Base-by-base conservation (phyloP, 495 filamentous ascomycete genomes). In the Penicillium maclennaniae region DNA sequence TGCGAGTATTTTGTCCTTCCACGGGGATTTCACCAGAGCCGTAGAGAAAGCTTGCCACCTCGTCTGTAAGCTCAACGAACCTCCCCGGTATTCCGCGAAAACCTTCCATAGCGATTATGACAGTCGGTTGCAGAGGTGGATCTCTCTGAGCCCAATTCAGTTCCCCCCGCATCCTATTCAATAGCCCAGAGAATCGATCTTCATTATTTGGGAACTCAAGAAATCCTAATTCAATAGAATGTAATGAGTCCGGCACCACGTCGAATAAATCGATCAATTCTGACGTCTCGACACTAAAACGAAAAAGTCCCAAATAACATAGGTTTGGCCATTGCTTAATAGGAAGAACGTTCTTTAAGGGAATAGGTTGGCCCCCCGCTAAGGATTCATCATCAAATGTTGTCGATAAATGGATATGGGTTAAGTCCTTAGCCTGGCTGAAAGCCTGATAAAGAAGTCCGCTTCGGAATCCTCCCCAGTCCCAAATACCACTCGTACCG, bases 141-240 rank as follows among this genome's bases (percentile, higher is more conserved):
- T 51, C 43, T 34, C 56, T 44, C 56, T 54, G 15, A 10, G 26
- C 43, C 56, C 51, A 59, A 59, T 48, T 27, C 8, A 59, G 38
- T 42, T 54, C 51, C 17, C 47, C 50, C 43, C 43, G 51, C 43
- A 59, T 59, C 56, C 56, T 48, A 46, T 59, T 43, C n/a, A 59
- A 25, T 19, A 59, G 56, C 28, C 47, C 43, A 54, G 56, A 45
- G 27, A 45, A 54, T 19, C 40, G 25, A 9, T 25, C 2, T 47
- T 50, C 43, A 54, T 54, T 36, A 21, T 26, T 45, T 12, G 50
- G 56, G 41, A 59, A 54, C 43, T 48, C 41, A n/a, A 58, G 37
- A 49, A 43, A 53, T 49, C 44, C 45, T 21, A 53, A 44, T 7
- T 58, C 40, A 50, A 58, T 36, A 46, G 43, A 51, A 44, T 45